phyloP scores from a whole-genome alignment of 2,329 filamentous ascomycete species.

The Fusarium transvaalense region DNA sequence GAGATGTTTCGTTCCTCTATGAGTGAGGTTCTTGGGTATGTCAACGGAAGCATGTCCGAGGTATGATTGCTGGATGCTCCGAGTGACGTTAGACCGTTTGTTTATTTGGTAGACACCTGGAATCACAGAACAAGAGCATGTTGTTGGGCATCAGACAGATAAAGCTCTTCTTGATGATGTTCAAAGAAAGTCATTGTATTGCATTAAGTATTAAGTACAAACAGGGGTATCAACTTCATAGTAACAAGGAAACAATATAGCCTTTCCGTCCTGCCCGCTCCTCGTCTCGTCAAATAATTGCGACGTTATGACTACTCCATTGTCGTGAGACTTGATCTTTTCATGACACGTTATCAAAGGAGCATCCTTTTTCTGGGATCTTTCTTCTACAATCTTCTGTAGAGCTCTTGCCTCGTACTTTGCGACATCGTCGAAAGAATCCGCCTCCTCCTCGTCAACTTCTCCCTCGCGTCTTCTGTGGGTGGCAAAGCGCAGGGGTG shows the following conservation, averaged over 20 bases:
- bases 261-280: not conserved
- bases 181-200: not conserved
- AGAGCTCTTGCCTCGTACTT: not conserved
- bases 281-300: not conserved
- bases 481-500: slow-evolving; percentile 17
- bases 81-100: no score
- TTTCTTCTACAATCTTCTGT: not conserved
- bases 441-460: slow-evolving; percentile 21
- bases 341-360: not conserved
- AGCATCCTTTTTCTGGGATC: not conserved
- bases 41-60: rapidly evolving
- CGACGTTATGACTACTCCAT: not conserved
- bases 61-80: not conserved
- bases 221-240: slow-evolving; percentile 22
- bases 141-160: not conserved
- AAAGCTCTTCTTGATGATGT: not conserved
- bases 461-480: slow-evolving; percentile 2
- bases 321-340: not conserved
- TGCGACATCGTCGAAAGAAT: slow-evolving; percentile 15
- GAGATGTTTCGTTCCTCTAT: not conserved
- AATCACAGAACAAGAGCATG: not conserved
- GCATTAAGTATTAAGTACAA: slow-evolving; percentile 3
- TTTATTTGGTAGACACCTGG: not conserved
- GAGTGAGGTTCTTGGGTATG: not conserved
- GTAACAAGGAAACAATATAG: slow-evolving; percentile 23